A percentile compares a stretch with the other conserved stretches of the same genome.
phyloP scores from a whole-genome alignment of 192 early-diverging fungal genomes.

The Podila epicladia region DNA sequence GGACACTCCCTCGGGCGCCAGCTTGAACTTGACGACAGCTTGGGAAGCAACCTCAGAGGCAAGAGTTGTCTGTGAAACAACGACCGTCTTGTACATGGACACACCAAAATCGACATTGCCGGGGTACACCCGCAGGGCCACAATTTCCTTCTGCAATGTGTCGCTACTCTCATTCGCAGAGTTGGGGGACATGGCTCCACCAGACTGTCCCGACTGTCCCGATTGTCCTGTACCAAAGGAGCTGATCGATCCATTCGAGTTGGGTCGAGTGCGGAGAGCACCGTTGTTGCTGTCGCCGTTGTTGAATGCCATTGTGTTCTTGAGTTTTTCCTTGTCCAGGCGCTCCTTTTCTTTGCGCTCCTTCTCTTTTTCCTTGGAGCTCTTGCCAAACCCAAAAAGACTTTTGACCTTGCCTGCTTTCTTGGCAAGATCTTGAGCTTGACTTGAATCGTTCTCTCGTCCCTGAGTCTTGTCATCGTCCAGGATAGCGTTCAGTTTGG shows the following conservation, averaged over 20 bases:
- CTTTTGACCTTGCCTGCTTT: constrained; percentile 50
- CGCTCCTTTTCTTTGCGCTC: constrained; percentile 46
- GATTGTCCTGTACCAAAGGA: background rate
- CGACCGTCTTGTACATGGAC: constrained; percentile 62
- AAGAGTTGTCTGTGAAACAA: constrained; percentile 54
- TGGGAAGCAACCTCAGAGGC: constrained; percentile 59
- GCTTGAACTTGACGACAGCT: constrained; percentile 62
- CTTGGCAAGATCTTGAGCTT: constrained; percentile 12
- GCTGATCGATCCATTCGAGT: constrained; percentile 28
- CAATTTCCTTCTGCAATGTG: constrained; percentile 44
- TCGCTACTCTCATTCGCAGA: constrained; percentile 21
- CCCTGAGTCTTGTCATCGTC: constrained; percentile 5
- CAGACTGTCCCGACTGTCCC: background rate
- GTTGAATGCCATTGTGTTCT: constrained; percentile 2
- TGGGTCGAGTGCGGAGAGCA: constrained; percentile 7
- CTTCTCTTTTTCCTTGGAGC: constrained; percentile 50
- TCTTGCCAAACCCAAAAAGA: constrained; percentile 42
- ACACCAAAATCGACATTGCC: constrained; percentile 66
- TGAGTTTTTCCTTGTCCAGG: constrained; percentile 19
- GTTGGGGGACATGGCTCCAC: constrained; percentile 16
- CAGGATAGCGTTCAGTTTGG: constrained; percentile 32
- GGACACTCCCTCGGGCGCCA: constrained; percentile 56
- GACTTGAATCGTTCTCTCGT: constrained; percentile 5
- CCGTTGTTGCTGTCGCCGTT: constrained; percentile 10
- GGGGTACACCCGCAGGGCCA: constrained; percentile 62